A percentile compares a stretch with the other conserved stretches of the same genome.
phyloP scores from a whole-genome alignment of 192 early-diverging fungal species.

The Rhizoclosmatium sp. region DNA sequence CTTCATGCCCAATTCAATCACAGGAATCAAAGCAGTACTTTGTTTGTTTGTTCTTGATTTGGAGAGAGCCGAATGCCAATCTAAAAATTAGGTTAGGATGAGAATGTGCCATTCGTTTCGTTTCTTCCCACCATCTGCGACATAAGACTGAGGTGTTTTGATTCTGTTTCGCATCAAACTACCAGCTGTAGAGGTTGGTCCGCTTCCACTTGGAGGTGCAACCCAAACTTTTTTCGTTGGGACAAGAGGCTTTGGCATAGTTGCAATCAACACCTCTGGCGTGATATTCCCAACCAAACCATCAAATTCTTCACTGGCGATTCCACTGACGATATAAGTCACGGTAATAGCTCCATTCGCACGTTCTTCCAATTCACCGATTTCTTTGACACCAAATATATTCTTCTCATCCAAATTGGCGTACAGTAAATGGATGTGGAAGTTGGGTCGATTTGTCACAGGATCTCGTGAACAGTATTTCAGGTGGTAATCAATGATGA shows the following conservation, averaged over 20 bases:
- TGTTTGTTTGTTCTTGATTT: background rate
- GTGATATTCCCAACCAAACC: slow-evolving; percentile 28
- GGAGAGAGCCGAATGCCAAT: background rate
- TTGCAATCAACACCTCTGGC: slow-evolving; percentile 36
- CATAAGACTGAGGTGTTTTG: background rate
- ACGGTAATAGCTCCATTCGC: slow-evolving; percentile 34
- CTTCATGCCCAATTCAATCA: background rate
- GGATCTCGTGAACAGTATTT: slow-evolving; percentile 35
- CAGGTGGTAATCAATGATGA: slow-evolving; percentile 50
- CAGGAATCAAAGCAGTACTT: background rate
- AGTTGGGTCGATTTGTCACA: slow-evolving; percentile 24
- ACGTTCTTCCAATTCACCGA: slow-evolving; percentile 23
- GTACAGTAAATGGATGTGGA: slow-evolving; percentile 34
- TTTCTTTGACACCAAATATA: slow-evolving; percentile 36
- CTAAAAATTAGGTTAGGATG: background rate
- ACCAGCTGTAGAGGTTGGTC: background rate
- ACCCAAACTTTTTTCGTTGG: background rate
- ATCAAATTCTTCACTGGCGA: background rate
- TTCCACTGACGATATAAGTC: slow-evolving; percentile 16
- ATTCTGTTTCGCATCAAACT: background rate
- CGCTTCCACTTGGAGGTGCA: background rate
- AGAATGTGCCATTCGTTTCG: background rate
- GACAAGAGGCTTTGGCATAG: slow-evolving; percentile 35
- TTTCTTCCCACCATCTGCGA: background rate
- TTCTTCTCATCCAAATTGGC: slow-evolving; percentile 30